Evolutionary conservation across 768 basidiomycete genomes (phyloP).

Genomic region (Xerocomus brunneocitrinus): DNA sequence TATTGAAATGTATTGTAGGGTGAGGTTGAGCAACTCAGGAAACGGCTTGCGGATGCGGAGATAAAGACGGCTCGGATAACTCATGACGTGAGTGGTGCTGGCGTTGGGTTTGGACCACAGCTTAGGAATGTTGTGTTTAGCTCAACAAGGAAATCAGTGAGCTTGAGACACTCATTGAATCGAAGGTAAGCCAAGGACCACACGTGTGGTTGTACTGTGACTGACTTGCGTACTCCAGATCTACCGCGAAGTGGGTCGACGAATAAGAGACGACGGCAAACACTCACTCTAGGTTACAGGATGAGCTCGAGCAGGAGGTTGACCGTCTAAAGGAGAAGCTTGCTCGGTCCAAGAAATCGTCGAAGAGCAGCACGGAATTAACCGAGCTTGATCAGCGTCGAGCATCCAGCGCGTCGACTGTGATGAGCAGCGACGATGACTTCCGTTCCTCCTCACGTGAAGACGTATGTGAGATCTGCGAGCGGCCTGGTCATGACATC

Average conservation of each 20-base stretch:
- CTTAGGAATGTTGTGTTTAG: slow-evolving; percentile 34
- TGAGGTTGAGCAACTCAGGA: slow-evolving; percentile 67
- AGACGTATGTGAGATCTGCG: slow-evolving; percentile 80
- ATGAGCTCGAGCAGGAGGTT: slow-evolving; percentile 83
- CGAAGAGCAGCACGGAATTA: slow-evolving; percentile 42
- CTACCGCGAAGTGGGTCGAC: slow-evolving; percentile 63
- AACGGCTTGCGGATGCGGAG: slow-evolving; percentile 63
- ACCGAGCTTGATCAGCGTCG: slow-evolving; percentile 26
- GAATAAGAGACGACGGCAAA: background rate
- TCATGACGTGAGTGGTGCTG: slow-evolving; percentile 52
- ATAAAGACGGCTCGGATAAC: slow-evolving; percentile 68
- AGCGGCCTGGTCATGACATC: slow-evolving; percentile 79
- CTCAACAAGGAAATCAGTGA: slow-evolving; percentile 91
- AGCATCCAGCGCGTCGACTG: slow-evolving; percentile 19
- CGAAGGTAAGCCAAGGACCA: slow-evolving; percentile 55
- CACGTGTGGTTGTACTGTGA: background rate
- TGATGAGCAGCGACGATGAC: slow-evolving; percentile 22
- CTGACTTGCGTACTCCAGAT: slow-evolving; percentile 45
- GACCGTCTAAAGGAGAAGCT: slow-evolving; percentile 73
- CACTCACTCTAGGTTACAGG: slow-evolving; percentile 39
- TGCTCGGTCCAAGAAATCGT: slow-evolving; percentile 52
- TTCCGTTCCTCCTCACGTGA: slow-evolving; percentile 25
- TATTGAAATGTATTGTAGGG: slow-evolving; percentile 32
- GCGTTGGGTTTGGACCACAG: background rate
- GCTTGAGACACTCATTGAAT: slow-evolving; percentile 88